phyloP scores from a whole-genome alignment of 2,329 filamentous ascomycete species.

The Phaeosphaeria sp. region DNA sequence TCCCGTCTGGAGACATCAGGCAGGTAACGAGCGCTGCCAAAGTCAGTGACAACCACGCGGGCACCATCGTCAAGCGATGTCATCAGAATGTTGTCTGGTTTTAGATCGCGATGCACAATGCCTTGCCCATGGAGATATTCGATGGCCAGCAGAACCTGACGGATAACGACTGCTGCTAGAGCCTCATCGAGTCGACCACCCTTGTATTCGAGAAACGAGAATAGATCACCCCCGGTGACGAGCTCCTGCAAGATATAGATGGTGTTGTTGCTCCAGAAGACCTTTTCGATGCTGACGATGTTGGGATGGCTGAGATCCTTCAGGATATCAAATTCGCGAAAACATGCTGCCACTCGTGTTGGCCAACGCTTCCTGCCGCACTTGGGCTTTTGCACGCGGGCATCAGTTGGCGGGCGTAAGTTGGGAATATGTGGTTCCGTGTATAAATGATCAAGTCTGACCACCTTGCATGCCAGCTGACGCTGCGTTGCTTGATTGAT shows the following conservation, averaged over 20 bases:
- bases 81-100: slow-evolving; percentile 69
- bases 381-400: slow-evolving; percentile 2
- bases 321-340: slow-evolving; percentile 58
- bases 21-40: slow-evolving; percentile 61
- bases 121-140: slow-evolving; percentile 62
- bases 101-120: slow-evolving; percentile 68
- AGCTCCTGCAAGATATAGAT: slow-evolving; percentile 69
- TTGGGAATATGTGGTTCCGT: slow-evolving; percentile 9
- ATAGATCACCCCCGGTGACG: slow-evolving; percentile 65
- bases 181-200: slow-evolving; percentile 55
- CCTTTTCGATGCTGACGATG: slow-evolving; percentile 64
- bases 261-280: slow-evolving; percentile 60
- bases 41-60: slow-evolving; percentile 67
- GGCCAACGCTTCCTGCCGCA: slow-evolving; percentile 28
- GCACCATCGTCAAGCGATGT: slow-evolving; percentile 58
- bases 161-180: slow-evolving; percentile 61
- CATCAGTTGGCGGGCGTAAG: slow-evolving; percentile 8
- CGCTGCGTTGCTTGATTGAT: slow-evolving; percentile 59
- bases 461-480: slow-evolving; percentile 74
- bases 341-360: slow-evolving; percentile 31
- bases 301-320: slow-evolving; percentile 65
- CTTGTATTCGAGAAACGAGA: slow-evolving; percentile 64
- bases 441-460: slow-evolving; percentile 55
- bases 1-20: slow-evolving; percentile 18
- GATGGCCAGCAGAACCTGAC: slow-evolving; percentile 64